Base-by-base conservation (phyloP, 306 rosid genomes). In the Malus sylvestris region DNA sequence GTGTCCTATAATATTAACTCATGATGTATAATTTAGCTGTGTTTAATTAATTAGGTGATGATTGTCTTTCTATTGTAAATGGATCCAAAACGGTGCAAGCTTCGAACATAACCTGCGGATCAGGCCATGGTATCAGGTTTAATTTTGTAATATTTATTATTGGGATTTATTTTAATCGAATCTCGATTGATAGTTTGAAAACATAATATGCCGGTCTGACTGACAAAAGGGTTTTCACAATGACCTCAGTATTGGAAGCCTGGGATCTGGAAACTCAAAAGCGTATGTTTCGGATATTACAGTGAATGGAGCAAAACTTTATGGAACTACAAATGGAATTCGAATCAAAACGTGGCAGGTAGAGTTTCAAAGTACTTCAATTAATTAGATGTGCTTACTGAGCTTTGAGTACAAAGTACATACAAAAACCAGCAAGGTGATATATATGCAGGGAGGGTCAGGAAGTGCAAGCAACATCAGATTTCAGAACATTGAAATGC, bases 111-210 rank as follows among this genome's bases (percentile, higher is more conserved):
- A 86, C 86, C 16, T 86, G 93, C 15, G 96, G 96, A 79, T 87
- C 96, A 1, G 93, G 96, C 5, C 93, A 91, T 81, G 93, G 96
- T 40, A 88, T 90, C 78, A 88, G 93, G 91, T 90, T 20, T 69
- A 74, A 13, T 1, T 42, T 58, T 22, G 11, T 38, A 38, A 38
- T 38, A 38, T 38, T 38, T 38, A 38, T 38, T 35, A 35, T 38
- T 38, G 42, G 42, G 42, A 38, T 38, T 38, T 38, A 16, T 42
- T 42, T 42, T 9, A 10, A 42, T 35, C 1, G n/a, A 53, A 14
- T 73, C 40, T 19, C 25, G 33, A 70, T 12, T 1, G 16, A 16
- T 5, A 12, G 12, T 33, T 14, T 16, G 13, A 3, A 13, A 12
- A 42, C 18, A 3, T 22, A 44, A 10, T 45, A 19, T 66, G 45